phyloP scores from a whole-genome alignment of 202 grass and related monocot species.

The Musa balbisiana region DNA sequence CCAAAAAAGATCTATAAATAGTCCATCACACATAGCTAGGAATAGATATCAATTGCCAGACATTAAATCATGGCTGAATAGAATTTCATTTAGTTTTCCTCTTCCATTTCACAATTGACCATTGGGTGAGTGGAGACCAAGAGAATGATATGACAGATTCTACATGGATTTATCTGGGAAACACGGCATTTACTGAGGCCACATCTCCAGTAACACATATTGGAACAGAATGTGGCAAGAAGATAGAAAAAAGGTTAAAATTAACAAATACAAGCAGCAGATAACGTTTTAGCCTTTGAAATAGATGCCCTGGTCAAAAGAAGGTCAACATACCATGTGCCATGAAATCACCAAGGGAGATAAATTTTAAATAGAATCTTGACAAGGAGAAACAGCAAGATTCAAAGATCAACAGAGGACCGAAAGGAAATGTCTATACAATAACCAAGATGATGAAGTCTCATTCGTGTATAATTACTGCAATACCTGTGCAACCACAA shows the following conservation, averaged over 20 bases:
- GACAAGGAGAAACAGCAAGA: not conserved
- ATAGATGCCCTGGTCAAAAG: not conserved
- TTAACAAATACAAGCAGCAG: too few relatives aligned
- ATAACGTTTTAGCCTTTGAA: not conserved
- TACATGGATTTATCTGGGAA: too few relatives aligned
- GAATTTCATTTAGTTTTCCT: not conserved
- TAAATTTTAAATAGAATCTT: not conserved
- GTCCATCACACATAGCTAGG: too few relatives aligned
- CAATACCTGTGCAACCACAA: conserved; percentile 86
- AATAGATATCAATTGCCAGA: too few relatives aligned
- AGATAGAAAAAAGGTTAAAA: not conserved
- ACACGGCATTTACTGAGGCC: not conserved
- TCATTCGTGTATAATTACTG: conserved; percentile 9
- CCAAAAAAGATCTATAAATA: too few relatives aligned
- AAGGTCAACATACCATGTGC: not conserved
- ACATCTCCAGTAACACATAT: not conserved
- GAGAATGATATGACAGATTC: too few relatives aligned
- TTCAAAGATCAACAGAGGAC: not conserved
- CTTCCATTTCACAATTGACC: not conserved
- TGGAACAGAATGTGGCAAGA: not conserved
- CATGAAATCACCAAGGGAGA: not conserved
- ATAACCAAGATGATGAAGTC: conserved; percentile 1
- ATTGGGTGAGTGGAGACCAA: too few relatives aligned
- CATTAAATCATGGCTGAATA: not conserved
- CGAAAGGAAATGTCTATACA: not conserved